Conservation (phyloP, 2,329 filamentous ascomycete genomes). For the Ceratocystiopsis brevicomis region DNA sequence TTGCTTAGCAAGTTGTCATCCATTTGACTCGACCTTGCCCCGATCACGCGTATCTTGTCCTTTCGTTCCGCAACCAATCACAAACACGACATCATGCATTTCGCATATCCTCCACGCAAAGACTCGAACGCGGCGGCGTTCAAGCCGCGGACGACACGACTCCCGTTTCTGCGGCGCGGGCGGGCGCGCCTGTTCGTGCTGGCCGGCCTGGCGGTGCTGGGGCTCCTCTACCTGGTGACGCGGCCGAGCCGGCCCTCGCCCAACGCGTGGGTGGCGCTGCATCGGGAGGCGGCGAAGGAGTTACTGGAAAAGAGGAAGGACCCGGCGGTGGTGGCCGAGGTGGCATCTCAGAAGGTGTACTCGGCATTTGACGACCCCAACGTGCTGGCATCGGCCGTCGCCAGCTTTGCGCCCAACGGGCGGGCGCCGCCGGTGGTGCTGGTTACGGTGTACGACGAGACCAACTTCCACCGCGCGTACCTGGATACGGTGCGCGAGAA, state of each 20-base stretch:
- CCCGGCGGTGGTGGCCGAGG: no score
- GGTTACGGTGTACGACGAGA: conserved; percentile 65
- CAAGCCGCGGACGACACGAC: conserved; percentile 37
- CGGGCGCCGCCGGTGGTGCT: conserved; percentile 48
- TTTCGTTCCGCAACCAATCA: no score
- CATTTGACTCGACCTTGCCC: no score
- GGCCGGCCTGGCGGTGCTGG: conserved; percentile 32
- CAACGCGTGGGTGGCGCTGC: conserved; percentile 7
- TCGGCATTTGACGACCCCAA: no score
- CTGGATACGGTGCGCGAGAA: conserved; percentile 62
- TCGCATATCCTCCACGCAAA: conserved; percentile 75
- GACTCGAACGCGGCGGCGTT: conserved; percentile 59
- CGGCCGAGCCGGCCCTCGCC: conserved; percentile 7
- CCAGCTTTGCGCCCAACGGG: conserved; percentile 25
- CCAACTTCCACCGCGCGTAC: conserved; percentile 44
- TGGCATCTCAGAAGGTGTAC: no score
- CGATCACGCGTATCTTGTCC: no score
- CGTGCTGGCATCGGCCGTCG: conserved; percentile 1
- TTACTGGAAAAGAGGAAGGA: background rate
- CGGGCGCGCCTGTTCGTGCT: conserved; percentile 42
- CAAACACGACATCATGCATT: conserved; percentile 45
- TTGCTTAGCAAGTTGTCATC: no score
- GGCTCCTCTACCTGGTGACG: conserved; percentile 42
- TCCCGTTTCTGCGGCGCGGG: conserved; percentile 34
- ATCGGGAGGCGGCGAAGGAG: conserved; percentile 3